These are phyloP conservation scores for Penicillium sp. DNA, from an alignment of 2,329 filamentous ascomycete genomes.

Conservation along the genomic window DNA sequence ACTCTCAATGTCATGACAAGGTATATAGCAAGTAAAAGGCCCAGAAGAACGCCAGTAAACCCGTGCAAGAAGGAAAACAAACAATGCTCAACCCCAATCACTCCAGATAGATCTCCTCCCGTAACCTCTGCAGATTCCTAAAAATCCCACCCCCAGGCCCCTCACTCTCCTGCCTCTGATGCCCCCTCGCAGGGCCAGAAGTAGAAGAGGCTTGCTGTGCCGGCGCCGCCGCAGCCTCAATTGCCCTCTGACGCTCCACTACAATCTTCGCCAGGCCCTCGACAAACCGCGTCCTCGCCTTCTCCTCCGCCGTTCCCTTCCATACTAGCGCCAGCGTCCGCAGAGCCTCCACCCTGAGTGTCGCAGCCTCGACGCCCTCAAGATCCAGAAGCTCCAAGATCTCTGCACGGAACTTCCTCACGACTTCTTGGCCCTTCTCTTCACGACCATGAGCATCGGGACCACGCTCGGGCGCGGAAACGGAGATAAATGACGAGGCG, in stretches of 20 bases:
- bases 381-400: constrained; percentile 72
- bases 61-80: neutral
- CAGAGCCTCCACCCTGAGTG: constrained; percentile 74
- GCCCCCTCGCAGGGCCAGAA: constrained; percentile 18
- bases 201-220: constrained; percentile 16
- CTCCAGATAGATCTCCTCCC: constrained; percentile 60
- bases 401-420: constrained; percentile 68
- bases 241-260: constrained; percentile 67
- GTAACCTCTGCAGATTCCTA: constrained; percentile 57
- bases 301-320: constrained; percentile 96
- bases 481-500: constrained; percentile 83
- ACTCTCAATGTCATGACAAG: neutral
- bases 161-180: constrained; percentile 36
- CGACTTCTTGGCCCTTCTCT: constrained; percentile 84
- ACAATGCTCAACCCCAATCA: constrained; percentile 27
- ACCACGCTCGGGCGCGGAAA: constrained; percentile 80
- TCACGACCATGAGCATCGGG: constrained; percentile 72
- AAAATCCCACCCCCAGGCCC: constrained; percentile 57
- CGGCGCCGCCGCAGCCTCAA: constrained; percentile 47
- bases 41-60: neutral
- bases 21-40: neutral
- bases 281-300: constrained; percentile 78
- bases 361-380: constrained; percentile 71
- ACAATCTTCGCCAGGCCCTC: constrained; percentile 81
- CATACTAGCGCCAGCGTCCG: constrained; percentile 79